A percentile compares a stretch with the other conserved stretches of the same genome.
Conservation (phyloP, 106 monocot genomes). For the Dioscorea dumetorum region DNA sequence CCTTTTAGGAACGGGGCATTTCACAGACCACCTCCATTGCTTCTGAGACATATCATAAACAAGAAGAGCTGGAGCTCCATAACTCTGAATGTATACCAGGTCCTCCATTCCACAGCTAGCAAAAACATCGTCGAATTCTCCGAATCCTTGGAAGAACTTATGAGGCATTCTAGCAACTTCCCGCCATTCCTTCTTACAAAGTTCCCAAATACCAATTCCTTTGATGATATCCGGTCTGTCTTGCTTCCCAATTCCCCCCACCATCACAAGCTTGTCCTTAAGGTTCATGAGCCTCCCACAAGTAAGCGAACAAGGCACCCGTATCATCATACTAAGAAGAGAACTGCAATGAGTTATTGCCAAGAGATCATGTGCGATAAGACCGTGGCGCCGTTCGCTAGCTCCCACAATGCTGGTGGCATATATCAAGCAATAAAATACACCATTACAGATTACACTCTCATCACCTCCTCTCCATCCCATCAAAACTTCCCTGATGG, state of each 20-base stretch:
- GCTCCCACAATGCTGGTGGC: slow-evolving; percentile 24
- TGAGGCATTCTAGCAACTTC: slow-evolving; percentile 88
- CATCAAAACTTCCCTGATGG: slow-evolving; percentile 29
- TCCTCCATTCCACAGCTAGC: slow-evolving; percentile 66
- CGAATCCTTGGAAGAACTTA: slow-evolving; percentile 77
- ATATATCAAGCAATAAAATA: slow-evolving; percentile 65
- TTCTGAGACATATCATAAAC: slow-evolving; percentile 61
- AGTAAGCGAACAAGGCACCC: slow-evolving; percentile 54
- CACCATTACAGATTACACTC: slow-evolving; percentile 62
- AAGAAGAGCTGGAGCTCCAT: slow-evolving; percentile 59
- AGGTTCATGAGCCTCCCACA: slow-evolving; percentile 81
- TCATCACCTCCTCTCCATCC: slow-evolving; percentile 83
- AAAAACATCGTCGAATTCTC: slow-evolving; percentile 86
- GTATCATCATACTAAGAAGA: slow-evolving; percentile 29
- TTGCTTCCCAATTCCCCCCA: slow-evolving; percentile 79
- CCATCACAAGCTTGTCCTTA: slow-evolving; percentile 69
- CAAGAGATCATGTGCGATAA: slow-evolving; percentile 49
- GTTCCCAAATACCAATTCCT: slow-evolving; percentile 94
- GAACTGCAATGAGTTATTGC: slow-evolving; percentile 13
- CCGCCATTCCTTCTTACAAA: slow-evolving; percentile 46
- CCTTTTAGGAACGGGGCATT: slow-evolving; percentile 64
- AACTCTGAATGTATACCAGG: slow-evolving; percentile 73
- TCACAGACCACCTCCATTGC: slow-evolving; percentile 75
- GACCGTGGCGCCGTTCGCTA: slow-evolving; percentile 34
- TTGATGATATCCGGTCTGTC: slow-evolving; percentile 79